Conservation (phyloP, 169 alveolate genomes). For the Theileria parva region DNA sequence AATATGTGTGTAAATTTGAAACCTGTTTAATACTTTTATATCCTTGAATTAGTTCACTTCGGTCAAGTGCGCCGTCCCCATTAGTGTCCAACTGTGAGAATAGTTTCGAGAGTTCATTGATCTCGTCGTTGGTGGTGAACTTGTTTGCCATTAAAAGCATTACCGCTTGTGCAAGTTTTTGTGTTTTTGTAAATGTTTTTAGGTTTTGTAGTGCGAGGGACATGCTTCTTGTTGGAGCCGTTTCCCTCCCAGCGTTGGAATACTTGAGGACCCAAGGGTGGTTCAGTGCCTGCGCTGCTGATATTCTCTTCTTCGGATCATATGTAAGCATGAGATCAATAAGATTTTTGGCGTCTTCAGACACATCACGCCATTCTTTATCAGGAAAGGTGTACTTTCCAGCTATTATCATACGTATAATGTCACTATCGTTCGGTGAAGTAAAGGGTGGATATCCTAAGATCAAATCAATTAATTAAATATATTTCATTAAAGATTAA, state of each 20-base stretch:
- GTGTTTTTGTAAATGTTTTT: conserved; percentile 42
- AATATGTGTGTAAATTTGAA: not conserved
- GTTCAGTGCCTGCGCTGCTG: conserved; percentile 89
- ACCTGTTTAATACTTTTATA: conserved; percentile 71
- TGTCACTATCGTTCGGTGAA: conserved; percentile 88
- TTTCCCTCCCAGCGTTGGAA: not conserved
- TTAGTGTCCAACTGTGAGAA: conserved; percentile 87
- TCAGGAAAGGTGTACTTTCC: conserved; percentile 82
- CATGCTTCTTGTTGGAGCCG: not conserved
- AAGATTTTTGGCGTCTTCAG: conserved; percentile 90
- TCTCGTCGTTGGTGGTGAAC: conserved; percentile 85
- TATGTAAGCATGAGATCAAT: conserved; percentile 83
- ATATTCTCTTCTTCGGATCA: conserved; percentile 84
- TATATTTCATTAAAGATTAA: conserved; percentile 9
- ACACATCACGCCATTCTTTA: conserved; percentile 78
- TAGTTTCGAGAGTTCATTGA: conserved; percentile 82
- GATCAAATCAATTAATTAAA: conserved; percentile 47
- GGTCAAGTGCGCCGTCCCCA: conserved; percentile 86
- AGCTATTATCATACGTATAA: conserved; percentile 82
- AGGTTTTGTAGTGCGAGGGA: conserved; percentile 29
- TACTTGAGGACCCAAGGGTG: conserved; percentile 88
- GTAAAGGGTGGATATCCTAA: conserved; percentile 87
- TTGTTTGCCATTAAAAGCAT: conserved; percentile 83
- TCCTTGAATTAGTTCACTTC: conserved; percentile 81
- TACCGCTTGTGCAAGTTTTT: conserved; percentile 87